These are phyloP conservation scores for Fusarium beomiforme DNA, from an alignment of 2,329 filamentous ascomycete species.

Conservation along the genomic window DNA sequence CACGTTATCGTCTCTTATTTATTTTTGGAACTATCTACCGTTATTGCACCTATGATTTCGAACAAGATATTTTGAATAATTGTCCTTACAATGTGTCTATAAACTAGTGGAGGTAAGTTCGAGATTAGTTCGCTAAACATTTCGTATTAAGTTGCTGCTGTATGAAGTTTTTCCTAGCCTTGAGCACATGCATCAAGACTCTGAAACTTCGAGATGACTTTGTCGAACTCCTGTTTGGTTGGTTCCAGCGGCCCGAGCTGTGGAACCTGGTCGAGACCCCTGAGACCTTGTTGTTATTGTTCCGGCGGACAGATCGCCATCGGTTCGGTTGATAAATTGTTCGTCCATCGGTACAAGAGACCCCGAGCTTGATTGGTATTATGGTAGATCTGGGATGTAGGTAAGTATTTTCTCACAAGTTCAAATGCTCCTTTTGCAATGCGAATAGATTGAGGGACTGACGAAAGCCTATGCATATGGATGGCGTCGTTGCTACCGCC, in stretches of 20 bases:
- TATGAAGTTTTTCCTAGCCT: neutral
- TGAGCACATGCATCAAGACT: neutral
- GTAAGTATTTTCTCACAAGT: neutral
- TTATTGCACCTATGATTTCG: neutral
- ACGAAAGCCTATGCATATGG: too few species aligned
- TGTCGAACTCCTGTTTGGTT: constrained; percentile 20
- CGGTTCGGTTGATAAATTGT: constrained; percentile 16
- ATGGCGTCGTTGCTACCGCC: constrained; percentile 13
- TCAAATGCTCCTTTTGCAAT: neutral
- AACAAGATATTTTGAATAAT: too few species aligned
- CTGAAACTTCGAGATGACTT: neutral
- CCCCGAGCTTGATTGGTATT: constrained; percentile 14
- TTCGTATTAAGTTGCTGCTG: too few species aligned
- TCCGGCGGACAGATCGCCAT: neutral
- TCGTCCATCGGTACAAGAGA: constrained; percentile 16
- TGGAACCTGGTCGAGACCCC: constrained; percentile 15
- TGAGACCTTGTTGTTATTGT: constrained; percentile 1
- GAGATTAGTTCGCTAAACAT: neutral
- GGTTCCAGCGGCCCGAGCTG: constrained; percentile 26
- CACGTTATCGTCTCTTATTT: neutral
- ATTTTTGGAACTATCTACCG: neutral
- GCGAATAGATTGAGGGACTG: too few species aligned
- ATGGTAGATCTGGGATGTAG: too few species aligned
- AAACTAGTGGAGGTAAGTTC: neutral
- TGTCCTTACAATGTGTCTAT: neutral